These are phyloP conservation scores for Aspergillus ellipticus DNA, from an alignment of 495 filamentous ascomycete species.

Conservation along the genomic window DNA sequence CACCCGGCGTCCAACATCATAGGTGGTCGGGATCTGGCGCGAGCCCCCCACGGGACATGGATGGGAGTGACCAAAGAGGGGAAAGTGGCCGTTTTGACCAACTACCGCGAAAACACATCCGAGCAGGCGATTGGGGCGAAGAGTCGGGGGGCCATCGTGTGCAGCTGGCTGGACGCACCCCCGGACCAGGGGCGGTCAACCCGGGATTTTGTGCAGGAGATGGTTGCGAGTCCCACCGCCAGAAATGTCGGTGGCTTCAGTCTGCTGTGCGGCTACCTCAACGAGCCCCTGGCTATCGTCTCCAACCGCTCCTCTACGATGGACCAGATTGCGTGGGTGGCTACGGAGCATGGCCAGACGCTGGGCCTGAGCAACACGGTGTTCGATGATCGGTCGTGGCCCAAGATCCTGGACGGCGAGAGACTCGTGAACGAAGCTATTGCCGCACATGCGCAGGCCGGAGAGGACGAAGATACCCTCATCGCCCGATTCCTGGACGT, in stretches of 20 bases:
- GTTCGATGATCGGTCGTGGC: slow-evolving; percentile 72
- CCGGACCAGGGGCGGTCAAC: slow-evolving; percentile 34
- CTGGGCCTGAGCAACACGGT: slow-evolving; percentile 84
- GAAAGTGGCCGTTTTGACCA: slow-evolving; percentile 86
- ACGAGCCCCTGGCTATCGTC: slow-evolving; percentile 76
- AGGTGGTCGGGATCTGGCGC: slow-evolving; percentile 65
- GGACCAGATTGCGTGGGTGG: slow-evolving; percentile 64
- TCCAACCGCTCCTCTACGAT: slow-evolving; percentile 72
- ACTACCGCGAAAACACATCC: slow-evolving; percentile 70
- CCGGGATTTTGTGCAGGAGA: slow-evolving; percentile 61
- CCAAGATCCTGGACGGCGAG: slow-evolving; percentile 69
- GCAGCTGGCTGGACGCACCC: slow-evolving; percentile 68
- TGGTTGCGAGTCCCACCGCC: slow-evolving; percentile 49
- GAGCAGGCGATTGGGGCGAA: slow-evolving; percentile 54
- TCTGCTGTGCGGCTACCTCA: slow-evolving; percentile 78
- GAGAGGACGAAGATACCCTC: slow-evolving; percentile 58
- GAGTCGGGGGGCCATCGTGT: slow-evolving; percentile 82
- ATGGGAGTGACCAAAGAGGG: slow-evolving; percentile 82
- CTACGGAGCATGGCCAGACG: slow-evolving; percentile 56
- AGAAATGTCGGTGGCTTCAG: slow-evolving; percentile 85
- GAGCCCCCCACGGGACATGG: slow-evolving; percentile 79
- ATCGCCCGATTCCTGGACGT: slow-evolving; percentile 66
- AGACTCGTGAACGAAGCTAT: slow-evolving; percentile 46
- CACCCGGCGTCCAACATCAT: slow-evolving; percentile 57
- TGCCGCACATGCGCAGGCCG: slow-evolving; percentile 39